These are phyloP conservation scores for Tranzscheliella williamsii DNA, from an alignment of 1,284 basidiomycete species.

Conservation along the genomic window DNA sequence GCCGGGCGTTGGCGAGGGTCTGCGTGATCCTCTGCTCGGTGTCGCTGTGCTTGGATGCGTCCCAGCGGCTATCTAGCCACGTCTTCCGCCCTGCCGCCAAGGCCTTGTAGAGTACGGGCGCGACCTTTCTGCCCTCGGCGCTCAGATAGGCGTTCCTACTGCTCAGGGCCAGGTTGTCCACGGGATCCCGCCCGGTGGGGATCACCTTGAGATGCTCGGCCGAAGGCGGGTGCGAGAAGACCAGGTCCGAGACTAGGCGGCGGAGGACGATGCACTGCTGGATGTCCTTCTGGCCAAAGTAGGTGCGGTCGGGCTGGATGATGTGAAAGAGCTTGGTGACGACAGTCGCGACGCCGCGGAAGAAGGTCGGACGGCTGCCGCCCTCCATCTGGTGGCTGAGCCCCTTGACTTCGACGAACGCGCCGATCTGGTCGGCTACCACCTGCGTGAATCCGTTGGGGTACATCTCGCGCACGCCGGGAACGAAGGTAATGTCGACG, in stretches of 20 bases:
- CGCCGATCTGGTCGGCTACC: constrained; percentile 76
- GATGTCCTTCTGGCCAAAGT: constrained; percentile 98
- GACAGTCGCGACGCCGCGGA: constrained; percentile 92
- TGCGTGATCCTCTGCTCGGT: constrained; percentile 22
- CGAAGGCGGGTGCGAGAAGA: constrained; percentile 74
- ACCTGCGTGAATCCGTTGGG: constrained; percentile 79
- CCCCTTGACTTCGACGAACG: constrained; percentile 87
- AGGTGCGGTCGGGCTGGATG: constrained; percentile 86
- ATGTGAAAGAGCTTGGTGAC: constrained; percentile 93
- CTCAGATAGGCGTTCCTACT: constrained; percentile 88
- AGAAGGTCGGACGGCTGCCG: constrained; percentile 80
- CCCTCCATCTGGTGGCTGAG: constrained; percentile 85
- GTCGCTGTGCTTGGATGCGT: constrained; percentile 1
- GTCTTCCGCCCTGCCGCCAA: constrained; percentile 66
- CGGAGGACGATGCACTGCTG: constrained; percentile 89
- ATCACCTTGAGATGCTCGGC: constrained; percentile 71
- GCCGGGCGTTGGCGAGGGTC: constrained; percentile 38
- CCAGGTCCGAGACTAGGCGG: constrained; percentile 79
- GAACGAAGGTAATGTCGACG: constrained; percentile 42
- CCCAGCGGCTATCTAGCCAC: constrained; percentile 23
- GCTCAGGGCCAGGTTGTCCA: constrained; percentile 77
- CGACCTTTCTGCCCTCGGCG: constrained; percentile 69
- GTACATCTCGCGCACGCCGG: constrained; percentile 68
- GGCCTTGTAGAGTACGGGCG: constrained; percentile 75
- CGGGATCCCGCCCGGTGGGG: constrained; percentile 73